These are phyloP conservation scores for Hypoxylon sp. DNA, from an alignment of 2,329 filamentous ascomycete genomes.

Conservation along the genomic window DNA sequence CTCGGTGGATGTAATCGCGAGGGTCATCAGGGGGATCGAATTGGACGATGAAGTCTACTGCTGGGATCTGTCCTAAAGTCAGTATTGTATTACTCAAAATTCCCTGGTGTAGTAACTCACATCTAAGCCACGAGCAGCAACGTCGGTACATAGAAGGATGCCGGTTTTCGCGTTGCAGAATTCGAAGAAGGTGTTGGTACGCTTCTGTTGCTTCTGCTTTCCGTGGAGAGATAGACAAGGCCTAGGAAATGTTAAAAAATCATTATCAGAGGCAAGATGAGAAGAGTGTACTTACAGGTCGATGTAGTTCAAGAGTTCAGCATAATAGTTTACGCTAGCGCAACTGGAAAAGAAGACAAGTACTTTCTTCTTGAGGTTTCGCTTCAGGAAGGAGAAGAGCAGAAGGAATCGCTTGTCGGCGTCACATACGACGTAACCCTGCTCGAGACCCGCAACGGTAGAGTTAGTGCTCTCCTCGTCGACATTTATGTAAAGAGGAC, in stretches of 20 bases:
- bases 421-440: constrained; percentile 94
- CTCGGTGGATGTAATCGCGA: constrained; percentile 92
- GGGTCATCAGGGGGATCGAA: constrained; percentile 95
- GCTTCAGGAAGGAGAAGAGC: constrained; percentile 89
- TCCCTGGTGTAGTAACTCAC: constrained; percentile 54
- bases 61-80: constrained; percentile 70
- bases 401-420: constrained; percentile 93
- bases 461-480: constrained; percentile 88
- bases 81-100: not conserved
- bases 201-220: constrained; percentile 98
- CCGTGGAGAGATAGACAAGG: constrained; percentile 74
- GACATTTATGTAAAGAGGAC: constrained; percentile 96
- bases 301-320: constrained; percentile 96
- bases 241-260: constrained; percentile 19
- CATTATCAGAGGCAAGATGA: not conserved
- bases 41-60: constrained; percentile 96
- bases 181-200: constrained; percentile 99
- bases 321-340: constrained; percentile 94
- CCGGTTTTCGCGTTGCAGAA: constrained; percentile 85
- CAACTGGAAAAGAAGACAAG: constrained; percentile 96
- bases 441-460: constrained; percentile 92
- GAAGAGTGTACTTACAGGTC: constrained; percentile 71
- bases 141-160: constrained; percentile 94
- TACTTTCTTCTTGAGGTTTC: constrained; percentile 93
- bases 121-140: constrained; percentile 93